Evolutionary conservation across 148 eudicot species (phyloP), one percentile per base, ranked within the genome.

Genomic region (Cornus kousa): DNA sequence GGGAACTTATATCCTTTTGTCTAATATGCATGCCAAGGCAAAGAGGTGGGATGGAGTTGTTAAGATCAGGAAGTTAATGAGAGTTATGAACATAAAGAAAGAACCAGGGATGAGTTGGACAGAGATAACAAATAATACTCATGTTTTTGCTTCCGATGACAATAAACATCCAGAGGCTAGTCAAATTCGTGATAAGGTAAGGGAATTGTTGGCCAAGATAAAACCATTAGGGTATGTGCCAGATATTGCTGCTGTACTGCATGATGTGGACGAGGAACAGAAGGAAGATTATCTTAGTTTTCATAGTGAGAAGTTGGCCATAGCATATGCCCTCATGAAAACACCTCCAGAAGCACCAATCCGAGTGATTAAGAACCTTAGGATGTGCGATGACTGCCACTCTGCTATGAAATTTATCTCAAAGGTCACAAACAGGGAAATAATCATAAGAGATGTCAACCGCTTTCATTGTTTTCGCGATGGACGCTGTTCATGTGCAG

Each of bases 351-450:
- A 68, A 53, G 91, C 91, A 65, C 85, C 87, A 9, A 75, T 88
- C 35, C 86, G 81, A 22, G 81, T 88, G 35, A 78, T 86, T 24
- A 88, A 88, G 75, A 88, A 88, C 66, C 79, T 80, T 33, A 84
- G 91, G 74, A 88, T 88, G 77, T 88, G 91, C 64, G 88, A 80
- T 68, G 88, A 88, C 77, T 88, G 91, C 74, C 88, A 88, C 74
- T 84, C 84, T 66, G 88, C 91, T 23, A 78, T 82, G 72, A 88
- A 84, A 43, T 75, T 83, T 50, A 88, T 86, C 17, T 83, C 86
- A 5, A 82, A 78, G 81, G 81, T 86, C 66, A 81, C 86, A 55
- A 84, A 76, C 16, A 78, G 91, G 69, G 70, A 70, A 24, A 88
- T 88, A 73, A 68, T 81, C 69, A 83, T 88, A 43, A 86, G 88